Conservation (phyloP, 1,284 basidiomycete species). For the Melanopsichium pennsylvanicum region DNA sequence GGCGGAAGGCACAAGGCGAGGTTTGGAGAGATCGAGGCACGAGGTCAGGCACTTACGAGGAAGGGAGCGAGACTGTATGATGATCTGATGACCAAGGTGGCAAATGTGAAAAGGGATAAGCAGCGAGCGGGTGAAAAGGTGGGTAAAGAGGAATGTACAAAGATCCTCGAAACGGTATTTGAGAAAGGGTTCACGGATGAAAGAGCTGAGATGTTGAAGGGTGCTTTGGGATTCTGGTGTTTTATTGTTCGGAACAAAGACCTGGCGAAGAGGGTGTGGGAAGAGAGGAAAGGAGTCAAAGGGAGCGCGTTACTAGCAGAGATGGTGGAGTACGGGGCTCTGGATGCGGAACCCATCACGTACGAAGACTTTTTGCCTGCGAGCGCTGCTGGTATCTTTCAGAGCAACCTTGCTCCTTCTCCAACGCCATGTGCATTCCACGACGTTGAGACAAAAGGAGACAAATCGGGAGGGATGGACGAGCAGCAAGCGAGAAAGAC, state of each 20-base stretch:
- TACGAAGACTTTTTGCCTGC: conserved; percentile 69
- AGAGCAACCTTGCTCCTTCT: conserved; percentile 60
- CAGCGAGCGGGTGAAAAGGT: conserved; percentile 19
- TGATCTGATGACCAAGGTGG: conserved; percentile 47
- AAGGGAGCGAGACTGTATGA: conserved; percentile 58
- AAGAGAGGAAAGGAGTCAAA: background rate
- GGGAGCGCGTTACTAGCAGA: conserved; percentile 19
- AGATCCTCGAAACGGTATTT: conserved; percentile 48
- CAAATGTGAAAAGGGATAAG: conserved; percentile 60
- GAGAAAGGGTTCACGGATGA: conserved; percentile 64
- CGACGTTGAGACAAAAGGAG: too few relatives aligned
- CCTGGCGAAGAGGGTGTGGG: conserved; percentile 10
- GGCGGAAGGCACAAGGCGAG: conserved; percentile 67
- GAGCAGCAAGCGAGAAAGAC: background rate
- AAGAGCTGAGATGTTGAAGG: conserved; percentile 59
- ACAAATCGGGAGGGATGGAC: background rate
- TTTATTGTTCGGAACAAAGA: conserved; percentile 22
- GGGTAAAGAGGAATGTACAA: conserved; percentile 38
- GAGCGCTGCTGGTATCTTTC: conserved; percentile 68
- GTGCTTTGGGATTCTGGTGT: conserved; percentile 54
- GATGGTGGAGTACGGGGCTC: conserved; percentile 60
- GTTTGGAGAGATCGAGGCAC: conserved; percentile 69
- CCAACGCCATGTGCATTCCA: too few relatives aligned
- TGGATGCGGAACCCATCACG: conserved; percentile 64
- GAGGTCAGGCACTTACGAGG: conserved; percentile 67